Conservation (phyloP, 805 yeast species). For the Kodamaea hsintzibuensis region DNA sequence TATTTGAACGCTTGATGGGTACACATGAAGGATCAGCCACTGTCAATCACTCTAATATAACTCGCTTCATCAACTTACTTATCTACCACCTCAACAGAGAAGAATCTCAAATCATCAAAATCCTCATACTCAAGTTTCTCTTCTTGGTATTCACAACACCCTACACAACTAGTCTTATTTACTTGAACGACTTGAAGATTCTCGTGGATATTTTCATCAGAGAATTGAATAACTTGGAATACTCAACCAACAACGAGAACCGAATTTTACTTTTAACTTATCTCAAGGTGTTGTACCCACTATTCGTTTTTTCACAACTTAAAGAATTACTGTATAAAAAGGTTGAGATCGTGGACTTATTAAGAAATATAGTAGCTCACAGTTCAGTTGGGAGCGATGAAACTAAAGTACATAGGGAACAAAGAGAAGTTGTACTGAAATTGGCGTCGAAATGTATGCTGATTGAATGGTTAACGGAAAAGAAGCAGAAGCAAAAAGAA, state of each 20-base stretch:
- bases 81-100: slow-evolving; percentile 71
- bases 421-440: slow-evolving; percentile 27
- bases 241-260: slow-evolving; percentile 58
- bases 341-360: slow-evolving; percentile 50
- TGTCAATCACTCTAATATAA: slow-evolving; percentile 37
- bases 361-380: slow-evolving; percentile 45
- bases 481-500: not conserved
- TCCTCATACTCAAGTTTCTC: slow-evolving; percentile 75
- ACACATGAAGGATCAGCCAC: slow-evolving; percentile 26
- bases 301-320: slow-evolving; percentile 66
- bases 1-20: slow-evolving; percentile 56
- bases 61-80: slow-evolving; percentile 66
- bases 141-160: slow-evolving; percentile 72
- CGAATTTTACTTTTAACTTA: slow-evolving; percentile 50
- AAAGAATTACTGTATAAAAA: slow-evolving; percentile 54
- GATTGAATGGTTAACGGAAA: slow-evolving; percentile 31
- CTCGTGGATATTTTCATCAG: slow-evolving; percentile 80
- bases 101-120: slow-evolving; percentile 66
- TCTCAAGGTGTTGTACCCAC: slow-evolving; percentile 70
- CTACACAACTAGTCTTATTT: slow-evolving; percentile 64
- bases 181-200: slow-evolving; percentile 82
- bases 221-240: slow-evolving; percentile 70
- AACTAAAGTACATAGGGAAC: slow-evolving; percentile 16
- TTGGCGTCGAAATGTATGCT: slow-evolving; percentile 36
- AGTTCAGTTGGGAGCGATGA: not conserved